These are phyloP conservation scores for Clarireedia hainanense DNA, from an alignment of 2,329 filamentous ascomycete genomes.

Conservation along the genomic window DNA sequence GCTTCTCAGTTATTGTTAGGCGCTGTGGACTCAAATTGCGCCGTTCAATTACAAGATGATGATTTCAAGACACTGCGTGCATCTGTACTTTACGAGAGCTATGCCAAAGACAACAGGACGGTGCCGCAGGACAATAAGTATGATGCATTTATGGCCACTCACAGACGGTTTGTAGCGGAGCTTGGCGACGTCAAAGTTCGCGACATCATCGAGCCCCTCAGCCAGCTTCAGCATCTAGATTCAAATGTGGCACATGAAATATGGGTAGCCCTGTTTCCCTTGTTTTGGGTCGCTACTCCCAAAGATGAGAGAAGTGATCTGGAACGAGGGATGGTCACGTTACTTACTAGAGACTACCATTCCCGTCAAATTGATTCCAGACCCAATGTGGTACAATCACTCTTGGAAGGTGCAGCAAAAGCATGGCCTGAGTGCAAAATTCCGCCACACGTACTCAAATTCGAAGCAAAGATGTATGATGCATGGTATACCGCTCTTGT, in stretches of 20 bases:
- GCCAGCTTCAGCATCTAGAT: slow-evolving; percentile 88
- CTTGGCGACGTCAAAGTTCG: slow-evolving; percentile 79
- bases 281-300: slow-evolving; percentile 84
- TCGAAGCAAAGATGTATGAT: slow-evolving; percentile 86
- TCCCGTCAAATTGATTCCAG: slow-evolving; percentile 88
- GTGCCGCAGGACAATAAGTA: slow-evolving; percentile 75
- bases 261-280: slow-evolving; percentile 85
- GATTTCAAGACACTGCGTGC: slow-evolving; percentile 75
- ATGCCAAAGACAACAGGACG: slow-evolving; percentile 59
- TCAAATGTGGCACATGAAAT: slow-evolving; percentile 74
- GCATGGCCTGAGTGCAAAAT: slow-evolving; percentile 84
- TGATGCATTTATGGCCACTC: slow-evolving; percentile 68
- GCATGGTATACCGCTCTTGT: slow-evolving; percentile 93
- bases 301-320: slow-evolving; percentile 86
- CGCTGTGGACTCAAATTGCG: slow-evolving; percentile 77
- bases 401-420: slow-evolving; percentile 80
- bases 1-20: slow-evolving; percentile 89
- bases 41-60: slow-evolving; percentile 69
- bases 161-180: slow-evolving; percentile 77
- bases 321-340: slow-evolving; percentile 80
- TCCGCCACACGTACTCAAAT: slow-evolving; percentile 93
- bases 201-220: slow-evolving; percentile 83
- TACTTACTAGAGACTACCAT: slow-evolving; percentile 94
- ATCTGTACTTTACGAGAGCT: slow-evolving; percentile 65
- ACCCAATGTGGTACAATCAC: slow-evolving; percentile 88